Base-by-base conservation (phyloP, 169 alveolate genomes). In the Perkinsus chesapeaki region DNA sequence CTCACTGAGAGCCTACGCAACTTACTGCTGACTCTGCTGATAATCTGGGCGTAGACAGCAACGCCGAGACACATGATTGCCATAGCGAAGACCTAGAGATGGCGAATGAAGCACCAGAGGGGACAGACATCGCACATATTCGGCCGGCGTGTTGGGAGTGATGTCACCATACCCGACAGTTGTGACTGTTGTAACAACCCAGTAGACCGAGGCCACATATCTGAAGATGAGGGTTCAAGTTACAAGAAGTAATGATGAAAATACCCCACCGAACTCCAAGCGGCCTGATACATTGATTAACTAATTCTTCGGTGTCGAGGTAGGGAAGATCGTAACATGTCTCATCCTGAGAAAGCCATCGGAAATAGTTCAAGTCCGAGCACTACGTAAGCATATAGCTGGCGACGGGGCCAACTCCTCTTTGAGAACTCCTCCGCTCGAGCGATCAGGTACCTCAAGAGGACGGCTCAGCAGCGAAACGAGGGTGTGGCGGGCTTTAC, bases 111-210 rank as follows among this genome's bases (percentile, higher is more conserved):
- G 19, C 72, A 47, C 19, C 19, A 19, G 72, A 47, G 72, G 27
- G 9, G 91, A 73, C 27, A 34, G 27, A 20, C 31, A 73, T 38
- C 91, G 9, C 36, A 73, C 39, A 23, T 38, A 38, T 38, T 73
- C 91, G 10, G 27, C n/a, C n/a, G 91, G 20, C 10, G 39, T 73
- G 39, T 73, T 36, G 19, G 92, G 92, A 10, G 92, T 91, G 36
- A 91, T 31, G 36, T 91, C 92, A 5, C 92, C 92, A 38, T 91
- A 91, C 34, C 92, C 92, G 31, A 91, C 92, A 1, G 92, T 91
- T 31, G 92, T 37, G 31, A 91, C 72, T 1, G 92, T 91, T 7
- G 92, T 91, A 3, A 91, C 38, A 31, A 39, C 39, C 92, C 92
- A 91, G 48, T 91, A 91, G 37, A 91, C 72, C 3, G 92, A 37